These are phyloP conservation scores for Botrytis paeoniae DNA, from an alignment of 2,329 filamentous ascomycete species.

Conservation along the genomic window DNA sequence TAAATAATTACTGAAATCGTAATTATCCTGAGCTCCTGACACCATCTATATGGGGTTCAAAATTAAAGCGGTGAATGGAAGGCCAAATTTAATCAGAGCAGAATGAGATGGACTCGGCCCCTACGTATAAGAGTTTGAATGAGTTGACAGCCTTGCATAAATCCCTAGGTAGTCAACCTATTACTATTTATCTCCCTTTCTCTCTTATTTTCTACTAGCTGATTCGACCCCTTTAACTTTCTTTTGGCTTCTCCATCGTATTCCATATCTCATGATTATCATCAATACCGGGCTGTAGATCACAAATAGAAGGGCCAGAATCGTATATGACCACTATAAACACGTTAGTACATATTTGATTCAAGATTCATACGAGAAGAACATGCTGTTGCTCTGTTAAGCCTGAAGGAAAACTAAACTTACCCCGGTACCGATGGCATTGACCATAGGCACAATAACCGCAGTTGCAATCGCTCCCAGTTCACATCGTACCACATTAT, in stretches of 20 bases:
- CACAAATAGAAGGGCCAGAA: constrained; percentile 31
- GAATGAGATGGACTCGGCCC: not conserved
- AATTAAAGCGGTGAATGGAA: not conserved
- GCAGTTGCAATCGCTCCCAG: constrained; percentile 53
- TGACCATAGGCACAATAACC: constrained; percentile 50
- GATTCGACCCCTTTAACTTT: not conserved
- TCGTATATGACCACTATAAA: constrained; percentile 46
- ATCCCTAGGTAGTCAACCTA: not conserved
- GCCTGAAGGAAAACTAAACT: not conserved
- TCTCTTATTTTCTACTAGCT: not conserved
- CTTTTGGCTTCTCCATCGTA: not conserved
- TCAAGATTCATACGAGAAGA: not conserved
- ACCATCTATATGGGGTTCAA: not conserved
- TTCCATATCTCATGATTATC: not conserved
- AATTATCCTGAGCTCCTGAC: not conserved
- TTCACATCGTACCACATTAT: constrained; percentile 55
- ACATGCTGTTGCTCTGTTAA: not conserved
- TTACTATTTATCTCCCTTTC: not conserved
- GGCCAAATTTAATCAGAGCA: not conserved
- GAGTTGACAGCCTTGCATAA: not conserved
- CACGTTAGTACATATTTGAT: not conserved
- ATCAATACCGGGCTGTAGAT: not conserved
- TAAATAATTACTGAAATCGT: not conserved
- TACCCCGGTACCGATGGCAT: constrained; percentile 47
- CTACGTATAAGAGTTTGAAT: not conserved